Conservation (phyloP, 139 green algal species). For the Chara braunii region DNA sequence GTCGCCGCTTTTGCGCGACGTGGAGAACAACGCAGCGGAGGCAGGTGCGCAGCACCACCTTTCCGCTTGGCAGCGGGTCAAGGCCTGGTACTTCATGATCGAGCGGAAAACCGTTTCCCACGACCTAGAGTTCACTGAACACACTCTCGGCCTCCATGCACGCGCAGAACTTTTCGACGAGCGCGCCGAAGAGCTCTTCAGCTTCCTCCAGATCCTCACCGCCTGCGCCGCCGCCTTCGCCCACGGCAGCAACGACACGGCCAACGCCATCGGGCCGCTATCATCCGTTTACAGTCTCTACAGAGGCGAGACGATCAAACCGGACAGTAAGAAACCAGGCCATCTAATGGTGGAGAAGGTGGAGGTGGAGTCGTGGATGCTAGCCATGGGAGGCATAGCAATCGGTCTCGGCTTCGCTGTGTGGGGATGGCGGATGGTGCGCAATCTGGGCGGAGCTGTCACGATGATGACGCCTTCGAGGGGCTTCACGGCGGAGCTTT, state of each 20-base stretch:
- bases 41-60: too few relatives aligned
- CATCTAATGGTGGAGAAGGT: slow-evolving; percentile 17
- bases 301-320: not conserved
- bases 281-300: slow-evolving; percentile 46
- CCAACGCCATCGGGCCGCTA: slow-evolving; percentile 53
- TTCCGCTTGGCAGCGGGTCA: too few relatives aligned
- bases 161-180: slow-evolving; percentile 66
- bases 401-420: slow-evolving; percentile 62
- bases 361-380: slow-evolving; percentile 67
- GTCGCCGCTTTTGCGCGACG: too few relatives aligned
- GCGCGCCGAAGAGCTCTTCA: slow-evolving; percentile 44
- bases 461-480: slow-evolving; percentile 55
- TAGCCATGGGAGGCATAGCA: too few relatives aligned
- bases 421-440: slow-evolving; percentile 67
- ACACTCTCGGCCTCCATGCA: too few relatives aligned
- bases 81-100: too few relatives aligned
- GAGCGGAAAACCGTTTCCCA: too few relatives aligned
- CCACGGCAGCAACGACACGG: slow-evolving; percentile 48
- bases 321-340: too few relatives aligned
- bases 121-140: too few relatives aligned
- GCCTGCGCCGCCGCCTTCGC: slow-evolving; percentile 71
- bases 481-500: slow-evolving; percentile 61
- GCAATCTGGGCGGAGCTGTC: slow-evolving; percentile 53
- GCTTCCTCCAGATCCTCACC: slow-evolving; percentile 72
- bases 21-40: too few relatives aligned